A percentile compares a stretch with the other conserved stretches of the same genome.
Evolutionary conservation across 352 stramenopile species (phyloP).

Genomic region (Phytophthora multivora): DNA sequence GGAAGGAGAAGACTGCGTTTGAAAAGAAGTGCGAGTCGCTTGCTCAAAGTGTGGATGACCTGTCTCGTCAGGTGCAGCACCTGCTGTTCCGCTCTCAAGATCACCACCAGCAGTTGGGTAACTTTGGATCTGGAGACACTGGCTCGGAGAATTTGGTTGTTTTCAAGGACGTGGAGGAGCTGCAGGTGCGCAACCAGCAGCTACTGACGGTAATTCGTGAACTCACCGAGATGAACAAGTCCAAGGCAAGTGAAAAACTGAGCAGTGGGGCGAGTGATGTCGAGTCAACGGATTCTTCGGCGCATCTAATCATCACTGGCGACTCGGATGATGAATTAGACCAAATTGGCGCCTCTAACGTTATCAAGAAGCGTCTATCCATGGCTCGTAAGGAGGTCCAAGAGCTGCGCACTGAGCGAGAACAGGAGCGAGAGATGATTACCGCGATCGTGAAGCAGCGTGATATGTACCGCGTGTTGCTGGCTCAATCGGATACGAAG

Average conservation of each 20-base stretch:
- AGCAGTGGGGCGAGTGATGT: conserved; percentile 15
- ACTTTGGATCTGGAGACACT: conserved; percentile 30
- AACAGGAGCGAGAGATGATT: conserved; percentile 90
- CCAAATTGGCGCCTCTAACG: conserved; percentile 28
- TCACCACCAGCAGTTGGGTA: conserved; percentile 23
- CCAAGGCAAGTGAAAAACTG: conserved; percentile 18
- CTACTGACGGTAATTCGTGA: conserved; percentile 84
- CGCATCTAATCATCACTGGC: conserved; percentile 61
- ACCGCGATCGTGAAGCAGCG: conserved; percentile 95
- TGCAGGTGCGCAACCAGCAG: conserved; percentile 93
- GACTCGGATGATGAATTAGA: conserved; percentile 71
- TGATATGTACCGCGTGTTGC: conserved; percentile 94
- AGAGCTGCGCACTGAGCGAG: conserved; percentile 71
- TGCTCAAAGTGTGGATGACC: conserved; percentile 83
- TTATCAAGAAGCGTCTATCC: conserved; percentile 63
- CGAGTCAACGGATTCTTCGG: conserved; percentile 25
- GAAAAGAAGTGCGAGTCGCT: conserved; percentile 80
- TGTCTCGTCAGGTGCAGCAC: conserved; percentile 93
- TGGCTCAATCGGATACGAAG: conserved; percentile 89
- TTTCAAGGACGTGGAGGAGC: conserved; percentile 87
- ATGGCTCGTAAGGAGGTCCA: conserved; percentile 77
- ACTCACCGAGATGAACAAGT: conserved; percentile 60
- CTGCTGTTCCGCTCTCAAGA: conserved; percentile 82
- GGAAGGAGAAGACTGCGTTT: conserved; percentile 63
- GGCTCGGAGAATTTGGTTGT: conserved; percentile 81